Evolutionary conservation across 1,284 basidiomycete species (phyloP).

Genomic region (Tilletia horrida): DNA sequence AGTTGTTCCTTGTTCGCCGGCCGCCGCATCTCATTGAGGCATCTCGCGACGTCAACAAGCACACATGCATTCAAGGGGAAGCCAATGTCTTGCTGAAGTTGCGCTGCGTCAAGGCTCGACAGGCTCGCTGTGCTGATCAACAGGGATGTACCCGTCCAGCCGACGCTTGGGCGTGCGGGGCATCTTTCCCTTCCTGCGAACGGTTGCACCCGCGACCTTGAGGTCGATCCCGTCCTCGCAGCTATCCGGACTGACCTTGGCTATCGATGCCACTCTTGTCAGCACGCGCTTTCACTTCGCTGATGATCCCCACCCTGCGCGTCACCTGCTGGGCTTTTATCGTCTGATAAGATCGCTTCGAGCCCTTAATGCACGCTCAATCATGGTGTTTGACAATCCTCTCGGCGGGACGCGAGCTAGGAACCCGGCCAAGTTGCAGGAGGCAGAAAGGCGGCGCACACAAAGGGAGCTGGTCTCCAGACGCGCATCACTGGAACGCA

Average conservation of each 20-base stretch:
- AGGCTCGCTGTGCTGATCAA: too few relatives aligned
- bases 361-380: constrained; percentile 54
- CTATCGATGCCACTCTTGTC: constrained; percentile 44
- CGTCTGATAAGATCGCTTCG: constrained; percentile 37
- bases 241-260: constrained; percentile 31
- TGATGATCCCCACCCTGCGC: constrained; percentile 32
- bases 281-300: constrained; percentile 40
- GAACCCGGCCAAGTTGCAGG: constrained; percentile 9
- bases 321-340: constrained; percentile 45
- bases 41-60: too few relatives aligned
- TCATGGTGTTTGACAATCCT: constrained; percentile 49
- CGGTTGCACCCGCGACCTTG: constrained; percentile 1
- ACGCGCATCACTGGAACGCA: constrained; percentile 30
- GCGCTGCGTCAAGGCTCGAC: too few relatives aligned
- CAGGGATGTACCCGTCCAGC: neutral
- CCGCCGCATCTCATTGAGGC: too few relatives aligned
- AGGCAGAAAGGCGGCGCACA: constrained; percentile 23
- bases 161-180: neutral
- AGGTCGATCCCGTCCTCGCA: constrained; percentile 24
- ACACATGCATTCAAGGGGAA: too few relatives aligned
- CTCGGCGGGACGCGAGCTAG: constrained; percentile 16
- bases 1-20: too few relatives aligned
- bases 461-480: constrained; percentile 33
- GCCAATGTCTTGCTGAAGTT: too few relatives aligned
- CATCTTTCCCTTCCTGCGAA: constrained; percentile 17